These are phyloP conservation scores for Coprinellus micaceus DNA, from an alignment of 768 basidiomycete genomes.

Conservation along the genomic window DNA sequence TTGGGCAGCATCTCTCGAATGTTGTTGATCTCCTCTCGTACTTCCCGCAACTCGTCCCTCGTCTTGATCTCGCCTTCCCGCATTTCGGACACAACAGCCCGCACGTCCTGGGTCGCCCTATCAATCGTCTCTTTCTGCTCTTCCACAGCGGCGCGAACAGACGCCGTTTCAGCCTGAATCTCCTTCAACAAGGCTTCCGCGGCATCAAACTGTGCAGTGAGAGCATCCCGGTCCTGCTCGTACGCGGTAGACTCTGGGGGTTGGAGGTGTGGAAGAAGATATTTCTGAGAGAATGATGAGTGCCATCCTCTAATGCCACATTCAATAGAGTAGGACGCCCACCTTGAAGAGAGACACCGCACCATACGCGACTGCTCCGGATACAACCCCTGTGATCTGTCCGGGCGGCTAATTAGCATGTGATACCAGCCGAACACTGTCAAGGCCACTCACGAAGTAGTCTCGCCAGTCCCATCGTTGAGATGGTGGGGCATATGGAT, in stretches of 20 bases:
- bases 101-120: constrained; percentile 67
- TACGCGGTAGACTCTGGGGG: constrained; percentile 88
- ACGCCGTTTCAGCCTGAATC: constrained; percentile 72
- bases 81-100: constrained; percentile 69
- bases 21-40: constrained; percentile 86
- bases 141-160: constrained; percentile 69
- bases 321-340: constrained; percentile 13
- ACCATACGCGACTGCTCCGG: constrained; percentile 81
- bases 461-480: constrained; percentile 92
- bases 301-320: not conserved
- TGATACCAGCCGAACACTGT: constrained; percentile 14
- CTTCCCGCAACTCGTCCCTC: constrained; percentile 85
- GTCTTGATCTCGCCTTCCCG: constrained; percentile 74
- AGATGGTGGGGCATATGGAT: constrained; percentile 38
- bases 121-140: constrained; percentile 74
- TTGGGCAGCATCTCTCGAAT: constrained; percentile 92
- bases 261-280: constrained; percentile 82
- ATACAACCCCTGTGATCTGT: constrained; percentile 90
- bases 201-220: constrained; percentile 87
- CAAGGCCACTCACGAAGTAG: constrained; percentile 71
- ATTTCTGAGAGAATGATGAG: constrained; percentile 55
- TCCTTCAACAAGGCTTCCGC: constrained; percentile 78
- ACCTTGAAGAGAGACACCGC: constrained; percentile 78
- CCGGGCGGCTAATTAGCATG: constrained; percentile 16
- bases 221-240: constrained; percentile 78